These are phyloP conservation scores for Aurifilum marmelostoma DNA, from an alignment of 2,329 filamentous ascomycete species.

Conservation along the genomic window DNA sequence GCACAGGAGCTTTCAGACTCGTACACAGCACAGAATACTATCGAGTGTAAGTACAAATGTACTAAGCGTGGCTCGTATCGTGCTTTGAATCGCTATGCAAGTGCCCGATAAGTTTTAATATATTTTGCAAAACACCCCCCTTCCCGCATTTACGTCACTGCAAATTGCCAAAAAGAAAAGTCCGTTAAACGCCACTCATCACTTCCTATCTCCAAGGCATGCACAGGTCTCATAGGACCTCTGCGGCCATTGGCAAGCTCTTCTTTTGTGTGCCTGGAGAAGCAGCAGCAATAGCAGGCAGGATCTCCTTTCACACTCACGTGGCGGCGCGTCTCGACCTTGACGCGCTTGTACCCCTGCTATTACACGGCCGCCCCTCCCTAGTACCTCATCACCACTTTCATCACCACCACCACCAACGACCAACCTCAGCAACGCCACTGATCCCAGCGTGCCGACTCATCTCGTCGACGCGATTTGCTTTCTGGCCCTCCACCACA, in stretches of 20 bases:
- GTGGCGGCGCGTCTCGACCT: conserved; percentile 9
- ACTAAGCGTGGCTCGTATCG: too few species aligned
- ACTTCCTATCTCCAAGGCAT: not conserved
- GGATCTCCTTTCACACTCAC: not conserved
- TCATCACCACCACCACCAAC: not conserved
- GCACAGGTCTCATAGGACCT: not conserved
- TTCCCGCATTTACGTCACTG: too few species aligned
- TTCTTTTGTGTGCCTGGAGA: not conserved
- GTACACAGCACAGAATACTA: too few species aligned
- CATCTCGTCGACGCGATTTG: not conserved
- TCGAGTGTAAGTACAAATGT: too few species aligned
- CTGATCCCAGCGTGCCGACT: not conserved
- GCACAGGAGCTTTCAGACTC: too few species aligned
- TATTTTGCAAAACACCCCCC: too few species aligned
- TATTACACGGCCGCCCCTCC: too few species aligned
- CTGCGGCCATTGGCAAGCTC: not conserved
- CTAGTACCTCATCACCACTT: not conserved
- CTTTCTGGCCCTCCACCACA: not conserved
- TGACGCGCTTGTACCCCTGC: conserved; percentile 7
- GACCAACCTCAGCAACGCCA: not conserved
- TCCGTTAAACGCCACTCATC: not conserved
- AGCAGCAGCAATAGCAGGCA: not conserved
- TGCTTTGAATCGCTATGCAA: too few species aligned
- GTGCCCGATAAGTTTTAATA: too few species aligned
- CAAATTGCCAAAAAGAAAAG: too few species aligned